These are phyloP conservation scores for Malassezia brasiliensis DNA, from an alignment of 1,284 basidiomycete species.

Conservation along the genomic window DNA sequence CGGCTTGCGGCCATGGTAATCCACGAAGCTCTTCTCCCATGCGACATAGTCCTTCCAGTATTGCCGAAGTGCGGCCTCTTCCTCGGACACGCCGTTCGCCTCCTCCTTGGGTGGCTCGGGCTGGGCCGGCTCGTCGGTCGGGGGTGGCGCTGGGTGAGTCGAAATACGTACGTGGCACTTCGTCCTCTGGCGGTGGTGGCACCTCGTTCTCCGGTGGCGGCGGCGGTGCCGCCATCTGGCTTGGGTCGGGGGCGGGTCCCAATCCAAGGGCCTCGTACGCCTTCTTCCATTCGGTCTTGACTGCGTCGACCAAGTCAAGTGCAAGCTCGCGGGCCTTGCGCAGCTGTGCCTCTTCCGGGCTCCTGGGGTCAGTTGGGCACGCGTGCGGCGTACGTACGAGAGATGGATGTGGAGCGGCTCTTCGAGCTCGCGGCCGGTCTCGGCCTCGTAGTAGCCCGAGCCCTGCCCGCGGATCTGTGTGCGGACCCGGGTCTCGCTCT, in stretches of 20 bases:
- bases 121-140: slow-evolving; percentile 6
- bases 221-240: slow-evolving; percentile 2
- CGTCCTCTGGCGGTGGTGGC: slow-evolving; percentile 16
- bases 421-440: slow-evolving; percentile 77
- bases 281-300: slow-evolving; percentile 38
- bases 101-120: slow-evolving; percentile 7
- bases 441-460: slow-evolving; percentile 87
- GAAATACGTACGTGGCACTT: slow-evolving; percentile 11
- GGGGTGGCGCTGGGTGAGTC: slow-evolving; percentile 3
- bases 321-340: slow-evolving; percentile 34
- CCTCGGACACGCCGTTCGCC: slow-evolving; percentile 20
- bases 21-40: slow-evolving; percentile 40
- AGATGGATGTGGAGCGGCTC: slow-evolving; percentile 67
- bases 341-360: slow-evolving; percentile 36
- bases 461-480: slow-evolving; percentile 97
- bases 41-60: slow-evolving; percentile 46
- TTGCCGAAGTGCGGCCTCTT: slow-evolving; percentile 28
- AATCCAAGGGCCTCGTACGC: slow-evolving; percentile 22
- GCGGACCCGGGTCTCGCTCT: slow-evolving; percentile 85
- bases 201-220: slow-evolving; percentile 12
- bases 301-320: slow-evolving; percentile 40
- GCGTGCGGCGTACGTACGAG: neutral
- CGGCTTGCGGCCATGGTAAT: slow-evolving; percentile 41
- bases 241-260: slow-evolving; percentile 9
- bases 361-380: slow-evolving; percentile 1